phyloP scores from a whole-genome alignment of 805 yeast genomes.

The Peterozyma toletana region DNA sequence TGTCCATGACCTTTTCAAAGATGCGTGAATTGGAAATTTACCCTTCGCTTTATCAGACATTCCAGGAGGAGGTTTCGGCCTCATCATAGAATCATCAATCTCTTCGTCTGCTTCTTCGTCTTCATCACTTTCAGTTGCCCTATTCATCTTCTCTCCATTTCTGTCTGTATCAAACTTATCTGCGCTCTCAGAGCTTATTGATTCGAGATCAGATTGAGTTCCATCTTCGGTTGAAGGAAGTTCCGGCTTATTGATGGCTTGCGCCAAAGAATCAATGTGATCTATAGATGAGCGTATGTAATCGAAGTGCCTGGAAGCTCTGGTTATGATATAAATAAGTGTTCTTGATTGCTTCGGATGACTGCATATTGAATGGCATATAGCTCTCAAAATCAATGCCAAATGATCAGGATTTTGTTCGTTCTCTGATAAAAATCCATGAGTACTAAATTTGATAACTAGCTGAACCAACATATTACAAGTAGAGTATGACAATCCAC shows the following conservation, averaged over 20 bases:
- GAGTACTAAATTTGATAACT: slow-evolving; percentile 28
- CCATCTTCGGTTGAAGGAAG: not conserved
- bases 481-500: slow-evolving; percentile 45
- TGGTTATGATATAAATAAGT: slow-evolving; percentile 41
- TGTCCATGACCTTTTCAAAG: slow-evolving; percentile 47
- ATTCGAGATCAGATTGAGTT: not conserved
- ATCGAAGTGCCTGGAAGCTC: slow-evolving; percentile 17
- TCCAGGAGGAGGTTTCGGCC: slow-evolving; percentile 50
- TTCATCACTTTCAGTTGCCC: not conserved
- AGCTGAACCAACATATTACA: slow-evolving; percentile 37
- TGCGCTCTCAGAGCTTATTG: not conserved
- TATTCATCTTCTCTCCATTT: not conserved
- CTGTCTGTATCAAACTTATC: slow-evolving; percentile 9
- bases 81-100: slow-evolving; percentile 30
- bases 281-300: slow-evolving; percentile 6
- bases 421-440: slow-evolving; percentile 27
- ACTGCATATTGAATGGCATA: slow-evolving; percentile 45
- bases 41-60: slow-evolving; percentile 52
- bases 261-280: not conserved
- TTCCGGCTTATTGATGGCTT: not conserved
- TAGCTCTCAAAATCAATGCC: slow-evolving; percentile 50
- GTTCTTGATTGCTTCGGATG: slow-evolving; percentile 45
- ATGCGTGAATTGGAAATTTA: slow-evolving; percentile 42
- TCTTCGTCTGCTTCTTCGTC: slow-evolving; percentile 13
- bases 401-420: slow-evolving; percentile 45